Evolutionary conservation across 1,284 basidiomycete genomes (phyloP).

Genomic region (Tilletia walkeri): DNA sequence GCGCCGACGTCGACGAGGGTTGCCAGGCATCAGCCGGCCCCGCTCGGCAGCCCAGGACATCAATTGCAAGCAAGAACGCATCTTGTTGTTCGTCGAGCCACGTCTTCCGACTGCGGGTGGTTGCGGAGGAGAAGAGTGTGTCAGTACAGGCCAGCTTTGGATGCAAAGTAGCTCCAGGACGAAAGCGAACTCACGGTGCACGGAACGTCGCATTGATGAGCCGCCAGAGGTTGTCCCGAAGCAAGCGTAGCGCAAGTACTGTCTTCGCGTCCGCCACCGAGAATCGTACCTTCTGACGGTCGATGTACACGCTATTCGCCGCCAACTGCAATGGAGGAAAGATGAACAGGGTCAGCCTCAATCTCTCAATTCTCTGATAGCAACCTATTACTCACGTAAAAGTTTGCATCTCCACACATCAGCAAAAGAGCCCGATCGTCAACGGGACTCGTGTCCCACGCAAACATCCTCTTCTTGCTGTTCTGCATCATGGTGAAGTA

Average conservation of each 20-base stretch:
- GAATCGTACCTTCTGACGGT: conserved; percentile 78
- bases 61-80: conserved; percentile 65
- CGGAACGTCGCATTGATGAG: conserved; percentile 63
- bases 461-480: conserved; percentile 70
- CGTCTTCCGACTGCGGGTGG: conserved; percentile 61
- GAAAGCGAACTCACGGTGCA: conserved; percentile 22
- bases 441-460: conserved; percentile 91
- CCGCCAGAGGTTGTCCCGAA: conserved; percentile 68
- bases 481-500: conserved; percentile 68
- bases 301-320: conserved; percentile 72
- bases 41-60: conserved; percentile 38
- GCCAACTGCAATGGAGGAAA: conserved; percentile 62
- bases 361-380: not conserved
- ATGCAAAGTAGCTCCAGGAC: not conserved
- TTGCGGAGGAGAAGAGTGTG: conserved; percentile 30
- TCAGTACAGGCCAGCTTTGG: not conserved
- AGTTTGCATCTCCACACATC: conserved; percentile 87
- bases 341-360: conserved; percentile 15
- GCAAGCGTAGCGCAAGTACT: conserved; percentile 74
- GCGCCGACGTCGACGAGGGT: not conserved
- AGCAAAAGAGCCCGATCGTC: conserved; percentile 80
- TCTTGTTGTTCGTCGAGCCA: conserved; percentile 65
- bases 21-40: conserved; percentile 14
- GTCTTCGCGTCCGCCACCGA: conserved; percentile 66
- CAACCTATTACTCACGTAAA: conserved; percentile 65